These are phyloP conservation scores for Periconia digitata DNA, from an alignment of 2,329 filamentous ascomycete genomes.

Conservation along the genomic window DNA sequence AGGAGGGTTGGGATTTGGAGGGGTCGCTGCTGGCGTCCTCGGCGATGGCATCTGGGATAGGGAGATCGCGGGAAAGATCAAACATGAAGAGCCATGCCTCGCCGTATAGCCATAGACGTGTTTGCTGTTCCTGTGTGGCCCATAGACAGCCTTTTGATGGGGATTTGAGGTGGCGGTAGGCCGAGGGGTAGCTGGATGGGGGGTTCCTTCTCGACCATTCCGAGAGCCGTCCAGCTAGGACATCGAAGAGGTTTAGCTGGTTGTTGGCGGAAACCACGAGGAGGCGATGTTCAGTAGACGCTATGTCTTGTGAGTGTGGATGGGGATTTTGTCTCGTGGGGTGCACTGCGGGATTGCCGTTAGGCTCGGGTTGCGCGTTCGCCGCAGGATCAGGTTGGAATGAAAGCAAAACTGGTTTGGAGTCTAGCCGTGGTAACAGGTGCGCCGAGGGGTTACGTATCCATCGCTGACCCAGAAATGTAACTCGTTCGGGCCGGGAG, in stretches of 20 bases:
- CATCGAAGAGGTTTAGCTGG: slow-evolving; percentile 76
- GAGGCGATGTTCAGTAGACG: slow-evolving; percentile 57
- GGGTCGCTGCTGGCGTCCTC: slow-evolving; percentile 17
- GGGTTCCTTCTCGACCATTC: slow-evolving; percentile 87
- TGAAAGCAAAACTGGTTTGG: slow-evolving; percentile 48
- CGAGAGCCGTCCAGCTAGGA: slow-evolving; percentile 73
- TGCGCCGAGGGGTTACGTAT: slow-evolving; percentile 68
- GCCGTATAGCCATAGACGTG: slow-evolving; percentile 88
- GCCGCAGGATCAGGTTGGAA: slow-evolving; percentile 44
- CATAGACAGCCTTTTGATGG: slow-evolving; percentile 82
- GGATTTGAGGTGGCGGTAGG: slow-evolving; percentile 75
- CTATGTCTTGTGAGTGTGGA: slow-evolving; percentile 58
- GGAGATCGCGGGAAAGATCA: slow-evolving; percentile 73
- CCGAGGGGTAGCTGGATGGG: slow-evolving; percentile 69
- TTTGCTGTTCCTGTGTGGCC: slow-evolving; percentile 60
- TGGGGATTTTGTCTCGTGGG: slow-evolving; percentile 54
- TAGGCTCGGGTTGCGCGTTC: slow-evolving; percentile 32
- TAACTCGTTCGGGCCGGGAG: slow-evolving; percentile 44
- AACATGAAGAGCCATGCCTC: slow-evolving; percentile 89
- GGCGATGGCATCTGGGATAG: slow-evolving; percentile 19
- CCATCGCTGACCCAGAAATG: slow-evolving; percentile 69
- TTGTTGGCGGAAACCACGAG: slow-evolving; percentile 65
- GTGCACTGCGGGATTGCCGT: slow-evolving; percentile 53
- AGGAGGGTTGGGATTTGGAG: slow-evolving; percentile 30
- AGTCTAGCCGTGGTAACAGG: slow-evolving; percentile 49